phyloP scores from a whole-genome alignment of 257 asterid genomes.

The Nicotiana benthamiana region DNA sequence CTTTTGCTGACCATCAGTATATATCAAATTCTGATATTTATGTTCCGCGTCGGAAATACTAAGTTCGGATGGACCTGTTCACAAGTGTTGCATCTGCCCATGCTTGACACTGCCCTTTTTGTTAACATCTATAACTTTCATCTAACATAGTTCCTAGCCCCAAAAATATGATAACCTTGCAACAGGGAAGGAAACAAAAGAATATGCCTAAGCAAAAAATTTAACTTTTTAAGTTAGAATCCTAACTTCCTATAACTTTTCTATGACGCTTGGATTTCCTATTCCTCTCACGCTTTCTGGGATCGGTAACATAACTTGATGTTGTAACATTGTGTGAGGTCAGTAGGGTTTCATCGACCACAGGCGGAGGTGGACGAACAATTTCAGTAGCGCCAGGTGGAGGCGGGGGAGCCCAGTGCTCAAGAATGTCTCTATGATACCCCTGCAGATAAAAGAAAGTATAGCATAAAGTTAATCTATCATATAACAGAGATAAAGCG shows the following conservation, averaged over 20 bases:
- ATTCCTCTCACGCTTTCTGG: conserved; percentile 42
- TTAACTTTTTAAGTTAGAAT: conserved; percentile 9
- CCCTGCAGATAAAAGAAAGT: conserved; percentile 38
- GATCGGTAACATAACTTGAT: conserved; percentile 9
- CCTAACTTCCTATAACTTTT: conserved; percentile 44
- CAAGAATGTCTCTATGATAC: conserved; percentile 75
- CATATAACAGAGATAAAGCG: not conserved
- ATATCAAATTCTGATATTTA: no score
- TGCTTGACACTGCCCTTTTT: not conserved
- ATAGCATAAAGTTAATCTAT: not conserved
- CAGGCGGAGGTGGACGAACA: conserved; percentile 44
- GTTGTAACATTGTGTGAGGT: conserved; percentile 1
- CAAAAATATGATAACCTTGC: conserved; percentile 9
- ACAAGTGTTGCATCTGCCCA: no score
- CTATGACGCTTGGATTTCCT: conserved; percentile 61
- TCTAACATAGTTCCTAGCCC: conserved; percentile 19
- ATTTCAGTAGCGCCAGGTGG: conserved; percentile 20
- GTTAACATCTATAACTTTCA: conserved; percentile 21
- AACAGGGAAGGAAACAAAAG: conserved; percentile 24
- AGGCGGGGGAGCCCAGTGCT: conserved; percentile 46
- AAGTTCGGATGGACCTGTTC: no score
- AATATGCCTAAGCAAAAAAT: conserved; percentile 28
- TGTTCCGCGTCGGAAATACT: no score
- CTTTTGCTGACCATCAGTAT: no score
- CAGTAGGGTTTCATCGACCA: conserved; percentile 7